Evolutionary conservation across 176 grass and related monocot genomes (phyloP), one percentile per base, ranked within the genome.

Genomic region (Oryza longistaminata): DNA sequence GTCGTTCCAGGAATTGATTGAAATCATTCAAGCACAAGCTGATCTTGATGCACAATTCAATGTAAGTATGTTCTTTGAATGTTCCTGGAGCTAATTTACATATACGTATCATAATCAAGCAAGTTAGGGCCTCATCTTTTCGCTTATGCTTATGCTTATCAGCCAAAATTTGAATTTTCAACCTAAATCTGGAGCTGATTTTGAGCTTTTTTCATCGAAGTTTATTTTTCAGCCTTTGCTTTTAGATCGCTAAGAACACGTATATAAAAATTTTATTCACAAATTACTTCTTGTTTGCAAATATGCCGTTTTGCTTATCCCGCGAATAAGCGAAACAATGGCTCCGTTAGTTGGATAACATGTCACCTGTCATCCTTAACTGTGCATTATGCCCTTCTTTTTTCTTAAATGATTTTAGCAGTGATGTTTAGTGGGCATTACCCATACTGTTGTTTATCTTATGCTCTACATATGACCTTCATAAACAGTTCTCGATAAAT

Each of bases 1-100:
- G 64, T 90, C 85, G 19, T 91, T 99, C 72, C 93, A 93, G 82
- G 97, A 99, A 88, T 82, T 99, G 75, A 94, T 99, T 88, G 97
- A 99, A 85, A 94, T 99, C 74, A 96, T 99, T 85, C 90, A 99
- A 99, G 93, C 80, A 78, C 97, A 99, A 72, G 97, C 97, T 75
- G 97, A 99, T 64, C 90, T 99, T 10, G 94, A 96, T 88, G 87
- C 90, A 61, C 92, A 99, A 81, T 99, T 99, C 25, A 83, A 96
- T 79, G 97, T 99, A 87, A 98, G 91, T 88, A 66, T 84, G 62
- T 4, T 77, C 58, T 52, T 50, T 66, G 11, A 66, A 26, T 24
- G 40, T 19, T 66, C 34, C 42, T 82, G 72, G 13, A 86, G 55
- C 55, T 49, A 85, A 77, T 67, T 76, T 85, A 74, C 68, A 58